Conservation (phyloP, 2,329 filamentous ascomycete species). For the Botryosphaeria dothidea region DNA sequence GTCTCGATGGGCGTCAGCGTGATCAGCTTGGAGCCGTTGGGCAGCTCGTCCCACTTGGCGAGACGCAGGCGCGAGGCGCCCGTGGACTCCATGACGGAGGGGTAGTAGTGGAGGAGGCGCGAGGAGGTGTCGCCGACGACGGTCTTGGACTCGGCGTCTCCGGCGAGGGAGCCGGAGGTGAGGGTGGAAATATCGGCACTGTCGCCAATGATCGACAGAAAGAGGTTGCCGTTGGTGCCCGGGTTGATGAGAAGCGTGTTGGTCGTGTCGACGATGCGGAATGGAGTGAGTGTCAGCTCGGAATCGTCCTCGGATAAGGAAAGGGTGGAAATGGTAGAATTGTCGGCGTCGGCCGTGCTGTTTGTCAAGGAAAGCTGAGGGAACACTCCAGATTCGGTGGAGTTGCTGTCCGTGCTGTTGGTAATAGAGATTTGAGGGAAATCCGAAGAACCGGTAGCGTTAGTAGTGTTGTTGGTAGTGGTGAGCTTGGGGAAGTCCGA, state of each 20-base stretch:
- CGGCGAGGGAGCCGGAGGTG: neutral
- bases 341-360: neutral
- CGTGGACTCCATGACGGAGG: conserved; percentile 15
- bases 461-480: neutral
- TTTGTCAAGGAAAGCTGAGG: neutral
- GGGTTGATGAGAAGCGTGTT: neutral
- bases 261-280: conserved; percentile 1
- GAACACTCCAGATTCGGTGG: neutral
- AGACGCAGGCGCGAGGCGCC: conserved; percentile 23
- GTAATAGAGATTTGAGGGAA: neutral
- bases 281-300: neutral
- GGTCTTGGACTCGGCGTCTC: neutral
- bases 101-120: conserved; percentile 20
- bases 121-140: conserved; percentile 7
- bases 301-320: neutral
- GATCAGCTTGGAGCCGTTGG: conserved; percentile 19
- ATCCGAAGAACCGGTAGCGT: neutral
- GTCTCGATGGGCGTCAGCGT: conserved; percentile 17
- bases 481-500: neutral
- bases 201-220: conserved; percentile 6
- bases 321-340: neutral
- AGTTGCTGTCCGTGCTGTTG: neutral
- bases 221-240: neutral
- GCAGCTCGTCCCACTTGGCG: conserved; percentile 21
- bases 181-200: conserved; percentile 18